phyloP scores from a whole-genome alignment of 768 basidiomycete genomes.

The Leucosporidium creatinivorum region DNA sequence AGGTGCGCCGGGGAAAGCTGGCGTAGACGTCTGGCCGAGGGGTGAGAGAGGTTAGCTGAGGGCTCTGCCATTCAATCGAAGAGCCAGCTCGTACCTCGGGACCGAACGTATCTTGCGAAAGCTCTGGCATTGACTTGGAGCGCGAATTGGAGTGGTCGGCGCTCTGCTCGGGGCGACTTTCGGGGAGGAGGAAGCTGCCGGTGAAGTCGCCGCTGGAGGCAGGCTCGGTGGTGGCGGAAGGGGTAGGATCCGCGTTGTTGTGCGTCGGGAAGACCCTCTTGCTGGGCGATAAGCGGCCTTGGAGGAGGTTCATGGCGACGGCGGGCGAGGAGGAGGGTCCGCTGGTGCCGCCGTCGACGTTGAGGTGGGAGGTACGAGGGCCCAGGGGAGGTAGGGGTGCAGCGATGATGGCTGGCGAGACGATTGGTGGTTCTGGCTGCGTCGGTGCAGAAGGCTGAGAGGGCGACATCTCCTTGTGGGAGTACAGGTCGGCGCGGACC shows the following conservation, averaged over 20 bases:
- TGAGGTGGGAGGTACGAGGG: not conserved
- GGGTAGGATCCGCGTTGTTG: not conserved
- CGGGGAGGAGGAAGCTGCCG: not conserved
- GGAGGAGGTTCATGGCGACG: conserved; percentile 7
- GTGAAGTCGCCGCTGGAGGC: not conserved
- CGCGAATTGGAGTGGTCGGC: not conserved
- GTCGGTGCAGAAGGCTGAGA: too few species aligned
- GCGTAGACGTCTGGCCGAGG: conserved; percentile 4
- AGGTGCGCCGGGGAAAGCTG: not conserved
- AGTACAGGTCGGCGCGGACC: too few species aligned
- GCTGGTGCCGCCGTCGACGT: conserved; percentile 3
- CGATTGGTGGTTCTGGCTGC: too few species aligned
- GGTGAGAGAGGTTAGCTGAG: not conserved
- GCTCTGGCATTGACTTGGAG: not conserved
- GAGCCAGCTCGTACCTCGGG: not conserved
- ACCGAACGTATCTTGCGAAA: not conserved
- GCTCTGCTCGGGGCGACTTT: not conserved
- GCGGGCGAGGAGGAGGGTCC: conserved; percentile 14
- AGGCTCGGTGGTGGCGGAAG: not conserved
- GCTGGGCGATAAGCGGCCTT: not conserved
- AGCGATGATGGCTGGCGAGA: too few species aligned
- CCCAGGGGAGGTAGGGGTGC: not conserved
- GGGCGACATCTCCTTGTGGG: too few species aligned
- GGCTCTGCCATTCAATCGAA: too few species aligned
- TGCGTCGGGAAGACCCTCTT: not conserved